Evolutionary conservation across 2,329 filamentous ascomycete genomes (phyloP).

Genomic region (Xylariaceae sp.): DNA sequence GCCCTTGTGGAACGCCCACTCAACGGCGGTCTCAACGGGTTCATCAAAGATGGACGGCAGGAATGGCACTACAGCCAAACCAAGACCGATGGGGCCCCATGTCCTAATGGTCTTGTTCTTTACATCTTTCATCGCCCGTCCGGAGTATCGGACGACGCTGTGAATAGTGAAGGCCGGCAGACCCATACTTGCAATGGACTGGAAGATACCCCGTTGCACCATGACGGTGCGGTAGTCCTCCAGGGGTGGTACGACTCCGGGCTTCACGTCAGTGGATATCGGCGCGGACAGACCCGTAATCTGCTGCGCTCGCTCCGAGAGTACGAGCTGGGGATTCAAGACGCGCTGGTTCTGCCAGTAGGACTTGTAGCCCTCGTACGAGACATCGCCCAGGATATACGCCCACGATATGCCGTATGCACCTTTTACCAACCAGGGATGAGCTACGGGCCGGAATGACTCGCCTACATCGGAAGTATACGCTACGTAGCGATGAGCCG

Average conservation of each 20-base stretch:
- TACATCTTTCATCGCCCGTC: constrained; percentile 72
- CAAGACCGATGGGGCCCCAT: constrained; percentile 85
- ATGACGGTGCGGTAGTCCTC: constrained; percentile 91
- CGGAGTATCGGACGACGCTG: constrained; percentile 84
- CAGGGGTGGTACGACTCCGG: constrained; percentile 57
- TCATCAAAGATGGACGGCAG: constrained; percentile 82
- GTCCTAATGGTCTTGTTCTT: constrained; percentile 74
- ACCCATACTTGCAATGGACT: constrained; percentile 87
- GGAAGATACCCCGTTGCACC: constrained; percentile 85
- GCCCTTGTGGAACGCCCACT: constrained; percentile 81
- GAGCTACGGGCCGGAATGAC: constrained; percentile 87
- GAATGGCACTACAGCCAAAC: constrained; percentile 72
- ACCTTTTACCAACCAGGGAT: constrained; percentile 71
- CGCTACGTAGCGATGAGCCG: constrained; percentile 91
- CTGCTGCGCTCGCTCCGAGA: constrained; percentile 46
- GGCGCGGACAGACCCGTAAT: constrained; percentile 40
- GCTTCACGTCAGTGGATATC: constrained; percentile 29
- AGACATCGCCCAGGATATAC: constrained; percentile 85
- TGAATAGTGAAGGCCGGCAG: constrained; percentile 92
- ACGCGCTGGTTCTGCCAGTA: constrained; percentile 80
- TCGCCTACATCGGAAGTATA: constrained; percentile 97
- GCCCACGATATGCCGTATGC: constrained; percentile 92
- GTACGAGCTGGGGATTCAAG: constrained; percentile 60
- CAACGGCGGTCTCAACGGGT: constrained; percentile 85
- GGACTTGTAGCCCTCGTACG: constrained; percentile 90